Conservation (phyloP, 306 rosid species). For the Begonia fuchsioides region DNA sequence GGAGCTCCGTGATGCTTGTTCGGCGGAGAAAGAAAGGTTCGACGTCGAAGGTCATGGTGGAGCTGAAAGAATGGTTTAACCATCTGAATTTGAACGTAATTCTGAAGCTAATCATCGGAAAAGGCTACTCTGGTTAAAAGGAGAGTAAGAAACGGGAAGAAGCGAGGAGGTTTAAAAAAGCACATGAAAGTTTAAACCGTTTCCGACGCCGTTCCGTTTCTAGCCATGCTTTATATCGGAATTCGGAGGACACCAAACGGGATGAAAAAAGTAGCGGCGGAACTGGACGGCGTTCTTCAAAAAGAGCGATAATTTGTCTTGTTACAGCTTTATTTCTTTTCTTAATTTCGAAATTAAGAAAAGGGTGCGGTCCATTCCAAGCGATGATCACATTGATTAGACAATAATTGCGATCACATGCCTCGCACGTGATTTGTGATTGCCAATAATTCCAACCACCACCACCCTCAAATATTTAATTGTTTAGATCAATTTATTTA, state of each 20-base stretch:
- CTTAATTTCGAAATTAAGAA: too few species aligned
- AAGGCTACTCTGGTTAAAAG: background rate
- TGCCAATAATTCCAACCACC: too few species aligned
- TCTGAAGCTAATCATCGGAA: background rate
- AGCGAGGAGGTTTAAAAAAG: background rate
- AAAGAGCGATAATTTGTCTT: too few species aligned
- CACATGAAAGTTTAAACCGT: background rate
- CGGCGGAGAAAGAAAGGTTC: constrained; percentile 6
- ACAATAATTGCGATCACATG: too few species aligned
- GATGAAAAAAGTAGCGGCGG: background rate
- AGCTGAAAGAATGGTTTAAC: background rate
- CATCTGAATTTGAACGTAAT: background rate
- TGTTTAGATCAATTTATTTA: too few species aligned
- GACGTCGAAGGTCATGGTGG: constrained; percentile 19
- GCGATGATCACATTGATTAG: too few species aligned
- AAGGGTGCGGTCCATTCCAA: too few species aligned
- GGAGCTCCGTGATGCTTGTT: constrained; percentile 16
- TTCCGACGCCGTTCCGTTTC: background rate
- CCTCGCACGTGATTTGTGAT: too few species aligned
- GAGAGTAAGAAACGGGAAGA: background rate
- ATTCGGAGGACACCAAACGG: background rate
- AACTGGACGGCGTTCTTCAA: background rate
- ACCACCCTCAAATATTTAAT: too few species aligned
- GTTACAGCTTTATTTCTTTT: too few species aligned
- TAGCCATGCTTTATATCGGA: background rate